These are phyloP conservation scores for Triticum turgidum DNA, from an alignment of 176 grass and related monocot genomes.

Conservation along the genomic window DNA sequence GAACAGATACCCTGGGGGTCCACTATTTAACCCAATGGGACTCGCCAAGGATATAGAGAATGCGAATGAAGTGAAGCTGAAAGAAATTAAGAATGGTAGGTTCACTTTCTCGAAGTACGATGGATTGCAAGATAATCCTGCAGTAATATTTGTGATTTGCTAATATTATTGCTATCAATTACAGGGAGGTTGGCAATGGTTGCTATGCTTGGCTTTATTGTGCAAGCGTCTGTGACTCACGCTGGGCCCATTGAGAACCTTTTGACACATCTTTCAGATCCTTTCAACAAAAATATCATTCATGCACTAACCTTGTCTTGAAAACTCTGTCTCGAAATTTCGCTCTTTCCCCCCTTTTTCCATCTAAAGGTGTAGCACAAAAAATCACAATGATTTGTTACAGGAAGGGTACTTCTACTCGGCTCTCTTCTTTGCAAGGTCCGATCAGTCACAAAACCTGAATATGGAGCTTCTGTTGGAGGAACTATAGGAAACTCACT, in stretches of 20 bases:
- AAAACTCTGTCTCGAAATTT: not conserved
- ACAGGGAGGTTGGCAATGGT: constrained; percentile 88
- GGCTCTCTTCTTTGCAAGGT: not conserved
- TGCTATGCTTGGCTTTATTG: constrained; percentile 84
- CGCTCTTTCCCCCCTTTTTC: not conserved
- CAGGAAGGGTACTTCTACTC: not conserved
- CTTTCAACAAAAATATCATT: constrained; percentile 72
- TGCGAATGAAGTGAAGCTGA: constrained; percentile 71
- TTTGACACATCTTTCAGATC: constrained; percentile 75
- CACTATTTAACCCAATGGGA: constrained; percentile 82
- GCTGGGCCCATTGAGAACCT: constrained; percentile 82
- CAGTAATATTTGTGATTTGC: not conserved
- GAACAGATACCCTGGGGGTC: constrained; percentile 77
- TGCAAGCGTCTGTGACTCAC: constrained; percentile 74
- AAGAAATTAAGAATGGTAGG: constrained; percentile 97
- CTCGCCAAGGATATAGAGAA: constrained; percentile 75
- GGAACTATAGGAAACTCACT: not conserved
- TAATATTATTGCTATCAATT: not conserved
- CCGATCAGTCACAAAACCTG: not conserved
- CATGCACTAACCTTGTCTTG: constrained; percentile 44
- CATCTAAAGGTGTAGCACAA: not conserved
- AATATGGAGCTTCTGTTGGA: not conserved
- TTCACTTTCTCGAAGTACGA: not conserved
- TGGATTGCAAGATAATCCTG: not conserved
- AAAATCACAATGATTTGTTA: not conserved